Evolutionary conservation across 2,329 filamentous ascomycete genomes (phyloP).

Genomic region (Ophiostoma populinum): DNA sequence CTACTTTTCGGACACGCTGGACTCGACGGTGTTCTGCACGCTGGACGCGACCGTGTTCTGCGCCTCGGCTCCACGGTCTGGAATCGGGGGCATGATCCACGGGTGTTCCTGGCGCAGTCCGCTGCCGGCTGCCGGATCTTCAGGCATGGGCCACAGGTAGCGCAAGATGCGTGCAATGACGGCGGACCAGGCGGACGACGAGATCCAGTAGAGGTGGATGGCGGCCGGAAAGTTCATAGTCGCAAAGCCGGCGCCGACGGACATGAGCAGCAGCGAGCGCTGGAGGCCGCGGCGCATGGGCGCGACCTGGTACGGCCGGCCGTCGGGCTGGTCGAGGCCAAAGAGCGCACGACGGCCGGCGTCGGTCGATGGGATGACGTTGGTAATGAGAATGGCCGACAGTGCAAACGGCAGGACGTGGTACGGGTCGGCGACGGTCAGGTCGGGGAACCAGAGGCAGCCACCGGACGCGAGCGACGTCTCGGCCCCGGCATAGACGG

Average conservation of each 20-base stretch:
- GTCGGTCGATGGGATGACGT: constrained; percentile 18
- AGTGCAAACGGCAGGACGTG: constrained; percentile 27
- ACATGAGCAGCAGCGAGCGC: constrained; percentile 16
- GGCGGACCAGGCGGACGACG: constrained; percentile 16
- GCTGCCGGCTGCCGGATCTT: neutral
- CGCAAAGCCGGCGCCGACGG: constrained; percentile 18
- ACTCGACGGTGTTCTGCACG: neutral
- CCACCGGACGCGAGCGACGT: constrained; percentile 30
- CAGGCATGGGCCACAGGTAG: constrained; percentile 14
- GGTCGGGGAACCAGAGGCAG: constrained; percentile 37
- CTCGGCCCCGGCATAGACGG: neutral
- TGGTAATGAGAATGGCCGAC: constrained; percentile 19
- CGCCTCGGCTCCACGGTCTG: neutral
- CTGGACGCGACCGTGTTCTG: neutral
- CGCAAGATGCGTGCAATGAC: constrained; percentile 12
- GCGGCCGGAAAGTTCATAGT: constrained; percentile 24
- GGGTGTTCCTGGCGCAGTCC: neutral
- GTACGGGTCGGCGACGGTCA: constrained; percentile 34
- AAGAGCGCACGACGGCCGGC: constrained; percentile 13
- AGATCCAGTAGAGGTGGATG: constrained; percentile 27
- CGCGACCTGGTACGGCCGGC: neutral
- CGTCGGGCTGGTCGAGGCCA: constrained; percentile 8
- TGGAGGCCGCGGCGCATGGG: constrained; percentile 7
- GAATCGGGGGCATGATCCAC: neutral
- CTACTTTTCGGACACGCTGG: too few species aligned